A percentile compares a stretch with the other conserved stretches of the same genome.
These are phyloP conservation scores for Rhododendron williamsianum DNA, from an alignment of 148 eudicot species.

Conservation along the genomic window DNA sequence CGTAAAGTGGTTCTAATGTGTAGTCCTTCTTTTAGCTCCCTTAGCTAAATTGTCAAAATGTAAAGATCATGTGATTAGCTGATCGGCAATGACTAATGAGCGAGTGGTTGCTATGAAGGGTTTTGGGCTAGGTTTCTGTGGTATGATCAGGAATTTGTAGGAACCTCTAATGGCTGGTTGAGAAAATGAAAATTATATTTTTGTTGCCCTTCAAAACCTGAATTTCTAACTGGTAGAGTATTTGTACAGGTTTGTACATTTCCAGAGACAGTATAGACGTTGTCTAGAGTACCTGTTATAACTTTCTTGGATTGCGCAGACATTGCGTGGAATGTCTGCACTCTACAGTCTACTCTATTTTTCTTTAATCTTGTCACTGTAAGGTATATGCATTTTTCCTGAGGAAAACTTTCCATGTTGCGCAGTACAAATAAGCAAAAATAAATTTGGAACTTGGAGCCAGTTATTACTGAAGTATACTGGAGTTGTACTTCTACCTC, in stretches of 20 bases:
- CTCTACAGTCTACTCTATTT: neutral
- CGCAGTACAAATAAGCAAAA: neutral
- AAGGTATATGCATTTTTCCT: neutral
- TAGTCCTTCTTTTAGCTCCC: neutral
- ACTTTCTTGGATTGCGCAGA: neutral
- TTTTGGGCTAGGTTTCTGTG: neutral
- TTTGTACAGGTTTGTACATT: neutral
- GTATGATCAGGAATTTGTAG: neutral
- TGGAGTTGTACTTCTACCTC: neutral
- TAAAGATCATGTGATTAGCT: neutral
- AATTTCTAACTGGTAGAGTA: neutral
- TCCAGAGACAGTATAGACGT: neutral
- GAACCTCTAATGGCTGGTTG: neutral
- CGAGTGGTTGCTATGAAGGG: neutral
- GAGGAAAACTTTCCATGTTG: neutral
- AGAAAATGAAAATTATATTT: neutral
- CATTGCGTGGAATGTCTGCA: neutral
- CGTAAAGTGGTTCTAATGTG: neutral
- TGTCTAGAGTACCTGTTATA: neutral
- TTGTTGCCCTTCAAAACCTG: neutral
- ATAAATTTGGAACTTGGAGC: neutral
- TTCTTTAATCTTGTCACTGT: neutral
- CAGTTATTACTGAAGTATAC: neutral
- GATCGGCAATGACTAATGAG: neutral
- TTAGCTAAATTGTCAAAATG: neutral